Evolutionary conservation across 305 asterid species (phyloP), one percentile per base, ranked within the genome.

Genomic region (Rubia balearica): DNA sequence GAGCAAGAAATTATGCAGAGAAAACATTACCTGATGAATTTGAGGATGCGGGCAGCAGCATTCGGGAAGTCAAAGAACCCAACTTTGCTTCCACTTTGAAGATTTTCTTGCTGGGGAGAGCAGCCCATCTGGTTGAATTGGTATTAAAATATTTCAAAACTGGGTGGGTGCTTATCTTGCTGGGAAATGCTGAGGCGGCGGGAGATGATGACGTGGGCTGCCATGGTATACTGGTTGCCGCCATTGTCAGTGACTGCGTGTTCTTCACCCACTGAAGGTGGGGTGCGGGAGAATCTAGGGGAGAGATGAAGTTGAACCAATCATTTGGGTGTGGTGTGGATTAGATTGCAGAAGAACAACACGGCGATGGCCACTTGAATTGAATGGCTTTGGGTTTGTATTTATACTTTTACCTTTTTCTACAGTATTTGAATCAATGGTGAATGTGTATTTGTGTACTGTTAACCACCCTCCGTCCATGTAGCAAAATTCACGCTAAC

Each of bases 161-260:
- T 4, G 75, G 65, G 65, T 48, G 14, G 68, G 69, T 74, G 76
- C 68, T 73, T 77, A 62, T 73, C 66, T 77, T 40, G 69, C 74
- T 72, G 70, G 71, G 55, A 68, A 79, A 48, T 16, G 36, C 65
- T 65, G 79, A 60, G 49, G 81, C 53, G 56, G 79, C 72, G 5
- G 82, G 22, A 75, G 84, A 75, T 67, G 86, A 74, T 61, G 72
- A 78, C 84, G 82, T 45, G 33, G 84, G 80, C 78, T 85, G 85
- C 74, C 86, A 82, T 30, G 80, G 61, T 61, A 81, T 80, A 65
- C 83, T 83, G 77, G 81, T 62, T 55, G 81, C 90, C 76, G 87
- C 89, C 92, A 86, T 89, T 74, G 83, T 71, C 80, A 72, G 83
- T 17, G 57, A 51, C 22, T n/a, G 21, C 6, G n/a, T 21, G 57